Base-by-base conservation (phyloP, 768 basidiomycete species). In the Pleurotus tuoliensis region DNA sequence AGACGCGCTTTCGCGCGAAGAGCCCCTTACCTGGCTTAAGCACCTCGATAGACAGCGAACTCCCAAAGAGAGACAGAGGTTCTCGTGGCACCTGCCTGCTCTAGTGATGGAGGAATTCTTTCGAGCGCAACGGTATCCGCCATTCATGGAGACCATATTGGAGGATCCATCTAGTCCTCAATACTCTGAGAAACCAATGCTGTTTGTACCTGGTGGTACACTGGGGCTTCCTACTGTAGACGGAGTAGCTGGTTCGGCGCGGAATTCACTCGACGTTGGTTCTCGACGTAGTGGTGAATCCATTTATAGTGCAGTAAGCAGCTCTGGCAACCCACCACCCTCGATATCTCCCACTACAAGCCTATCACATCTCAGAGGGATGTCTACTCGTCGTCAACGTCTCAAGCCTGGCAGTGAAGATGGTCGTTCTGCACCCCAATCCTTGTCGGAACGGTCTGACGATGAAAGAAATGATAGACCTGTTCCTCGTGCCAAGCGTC, bases 11-110 rank as follows among this genome's bases (percentile, higher is more conserved):
- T 87, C 87, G 55, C 76, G 78, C 52, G 77, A 80, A 0, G 90
- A 92, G 63, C 87, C 89, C 5, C 74, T 87, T 46, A 82, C 83
- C 5, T 92, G 89, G 90, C 70, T 90, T 25, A 87, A 82, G 62
- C 86, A 90, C 59, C 71, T 82, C 47, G 80, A 85, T 47, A 82
- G 74, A 58, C 76, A 66, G 53, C 68, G 68, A 40, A 66, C 62
- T 45, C 20, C 39, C 18, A 72, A 64, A 48, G 59, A 62, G 37
- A 58, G 61, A 24, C 60, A 56, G 46, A 76, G 80, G 41, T 75
- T 79, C 40, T 78, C 77, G 3, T 85, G 87, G 84, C 75, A 84
- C 65, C 64, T 90, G 47, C 83, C 88, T 7, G 88, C 90, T 3
- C 71, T 87, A 51, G 79, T 88, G 11, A 74, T 86, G 59, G 86